Percentiles rank a stretch among this genome's conserved stretches.
Evolutionary conservation across 129 eudicot species (phyloP).

Genomic region (Arctium lappa): DNA sequence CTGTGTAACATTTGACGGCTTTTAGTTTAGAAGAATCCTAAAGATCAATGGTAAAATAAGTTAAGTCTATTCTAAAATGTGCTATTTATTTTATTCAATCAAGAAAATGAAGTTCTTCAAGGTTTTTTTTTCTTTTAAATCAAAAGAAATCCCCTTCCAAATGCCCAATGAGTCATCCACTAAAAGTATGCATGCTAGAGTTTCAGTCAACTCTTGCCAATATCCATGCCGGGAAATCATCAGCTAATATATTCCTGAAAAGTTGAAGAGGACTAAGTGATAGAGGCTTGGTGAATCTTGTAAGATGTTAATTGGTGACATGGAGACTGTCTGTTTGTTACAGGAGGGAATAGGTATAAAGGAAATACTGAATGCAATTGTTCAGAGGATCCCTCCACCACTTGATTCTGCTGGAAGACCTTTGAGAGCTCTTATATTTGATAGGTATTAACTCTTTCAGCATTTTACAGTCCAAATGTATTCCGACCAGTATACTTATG

Average conservation of each 20-base stretch:
- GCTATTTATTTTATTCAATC: not conserved
- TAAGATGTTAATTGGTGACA: slow-evolving; percentile 9
- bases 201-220: not conserved
- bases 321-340: slow-evolving; percentile 19
- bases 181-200: slow-evolving; percentile 3
- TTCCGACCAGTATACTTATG: too few species aligned
- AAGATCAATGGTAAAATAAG: not conserved
- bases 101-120: not conserved
- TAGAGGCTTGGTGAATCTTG: slow-evolving; percentile 3
- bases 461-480: not conserved
- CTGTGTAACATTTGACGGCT: not conserved
- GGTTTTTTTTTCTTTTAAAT: not conserved
- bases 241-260: not conserved
- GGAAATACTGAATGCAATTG: slow-evolving; percentile 83
- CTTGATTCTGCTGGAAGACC: slow-evolving; percentile 66
- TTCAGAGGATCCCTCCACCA: slow-evolving; percentile 87
- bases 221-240: not conserved
- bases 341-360: slow-evolving; percentile 93
- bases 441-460: slow-evolving; percentile 57
- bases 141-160: not conserved
- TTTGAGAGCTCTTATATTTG: slow-evolving; percentile 96
- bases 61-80: slow-evolving; percentile 2
- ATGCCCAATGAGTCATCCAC: not conserved
- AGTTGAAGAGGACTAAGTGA: not conserved
- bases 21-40: not conserved